phyloP scores from a whole-genome alignment of 202 grass and related monocot species.

The Setaria viridis region DNA sequence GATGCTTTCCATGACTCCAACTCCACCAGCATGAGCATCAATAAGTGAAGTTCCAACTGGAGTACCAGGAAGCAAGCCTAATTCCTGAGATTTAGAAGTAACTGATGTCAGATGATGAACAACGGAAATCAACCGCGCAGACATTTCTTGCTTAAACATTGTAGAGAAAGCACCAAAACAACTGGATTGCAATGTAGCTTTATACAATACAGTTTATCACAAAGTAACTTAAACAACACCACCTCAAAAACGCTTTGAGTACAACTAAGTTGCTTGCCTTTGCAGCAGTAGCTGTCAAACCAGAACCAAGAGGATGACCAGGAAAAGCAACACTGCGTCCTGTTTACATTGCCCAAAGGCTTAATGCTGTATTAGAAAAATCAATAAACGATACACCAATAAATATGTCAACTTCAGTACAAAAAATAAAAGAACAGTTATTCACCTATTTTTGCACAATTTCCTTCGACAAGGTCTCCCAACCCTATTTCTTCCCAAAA shows the following conservation, averaged over 20 bases:
- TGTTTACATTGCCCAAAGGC: constrained; percentile 56
- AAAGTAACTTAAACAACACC: background rate
- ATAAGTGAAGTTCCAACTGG: constrained; percentile 95
- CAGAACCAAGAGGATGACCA: constrained; percentile 93
- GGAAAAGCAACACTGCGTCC: constrained; percentile 96
- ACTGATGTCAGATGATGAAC: constrained; percentile 27
- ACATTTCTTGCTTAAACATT: background rate
- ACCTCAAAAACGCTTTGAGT: constrained; percentile 22
- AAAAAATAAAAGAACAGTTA: constrained; percentile 8
- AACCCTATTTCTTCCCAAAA: constrained; percentile 99
- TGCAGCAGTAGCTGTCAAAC: constrained; percentile 80
- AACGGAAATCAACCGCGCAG: background rate
- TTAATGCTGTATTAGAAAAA: constrained; percentile 30
- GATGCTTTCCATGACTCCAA: constrained; percentile 90
- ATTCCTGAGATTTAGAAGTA: constrained; percentile 59
- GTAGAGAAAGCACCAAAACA: constrained; percentile 38
- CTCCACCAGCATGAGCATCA: constrained; percentile 95
- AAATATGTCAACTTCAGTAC: constrained; percentile 12
- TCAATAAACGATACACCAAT: background rate
- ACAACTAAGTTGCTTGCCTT: constrained; percentile 71
- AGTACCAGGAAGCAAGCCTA: constrained; percentile 78
- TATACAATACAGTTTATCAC: constrained; percentile 10
- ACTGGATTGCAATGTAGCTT: constrained; percentile 4
- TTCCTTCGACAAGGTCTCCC: constrained; percentile 79
- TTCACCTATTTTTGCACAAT: constrained; percentile 89